A percentile compares a stretch with the other conserved stretches of the same genome.
These are phyloP conservation scores for Hyaloscypha finlandica DNA, from an alignment of 495 filamentous ascomycete genomes.

Conservation along the genomic window DNA sequence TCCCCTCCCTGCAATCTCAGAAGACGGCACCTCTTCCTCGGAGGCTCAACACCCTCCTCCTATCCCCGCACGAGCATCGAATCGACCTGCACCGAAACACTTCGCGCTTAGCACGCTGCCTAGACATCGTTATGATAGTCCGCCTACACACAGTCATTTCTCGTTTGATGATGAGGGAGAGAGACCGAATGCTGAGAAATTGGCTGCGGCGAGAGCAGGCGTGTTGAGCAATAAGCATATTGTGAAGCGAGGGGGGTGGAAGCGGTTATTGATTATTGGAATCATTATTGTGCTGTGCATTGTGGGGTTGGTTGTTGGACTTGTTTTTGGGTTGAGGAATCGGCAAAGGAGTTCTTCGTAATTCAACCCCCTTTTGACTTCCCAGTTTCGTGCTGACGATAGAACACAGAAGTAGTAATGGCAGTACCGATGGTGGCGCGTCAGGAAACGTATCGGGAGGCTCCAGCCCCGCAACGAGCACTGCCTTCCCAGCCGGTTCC, in stretches of 20 bases:
- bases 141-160: slow-evolving; percentile 20
- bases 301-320: slow-evolving; percentile 45
- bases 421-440: slow-evolving; percentile 7
- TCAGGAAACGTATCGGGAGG: slow-evolving; percentile 16
- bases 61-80: slow-evolving; percentile 20
- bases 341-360: slow-evolving; percentile 24
- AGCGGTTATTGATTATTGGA: slow-evolving; percentile 34
- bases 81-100: slow-evolving; percentile 19
- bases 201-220: slow-evolving; percentile 18
- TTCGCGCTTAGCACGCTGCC: slow-evolving; percentile 9
- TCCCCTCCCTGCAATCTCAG: slow-evolving; percentile 25
- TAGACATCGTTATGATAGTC: slow-evolving; percentile 16
- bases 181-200: slow-evolving; percentile 24
- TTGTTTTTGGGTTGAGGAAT: slow-evolving; percentile 46
- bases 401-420: not conserved
- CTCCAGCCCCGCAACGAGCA: slow-evolving; percentile 19
- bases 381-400: not conserved
- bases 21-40: slow-evolving; percentile 16
- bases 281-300: slow-evolving; percentile 37
- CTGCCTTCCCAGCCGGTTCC: slow-evolving; percentile 53
- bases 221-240: slow-evolving; percentile 22
- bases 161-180: not conserved
- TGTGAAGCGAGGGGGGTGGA: slow-evolving; percentile 45
- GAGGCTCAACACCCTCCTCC: slow-evolving; percentile 13
- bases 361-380: not conserved